A percentile compares a stretch with the other conserved stretches of the same genome.
phyloP scores from a whole-genome alignment of 192 early-diverging fungal species.

The Backusella westeae region DNA sequence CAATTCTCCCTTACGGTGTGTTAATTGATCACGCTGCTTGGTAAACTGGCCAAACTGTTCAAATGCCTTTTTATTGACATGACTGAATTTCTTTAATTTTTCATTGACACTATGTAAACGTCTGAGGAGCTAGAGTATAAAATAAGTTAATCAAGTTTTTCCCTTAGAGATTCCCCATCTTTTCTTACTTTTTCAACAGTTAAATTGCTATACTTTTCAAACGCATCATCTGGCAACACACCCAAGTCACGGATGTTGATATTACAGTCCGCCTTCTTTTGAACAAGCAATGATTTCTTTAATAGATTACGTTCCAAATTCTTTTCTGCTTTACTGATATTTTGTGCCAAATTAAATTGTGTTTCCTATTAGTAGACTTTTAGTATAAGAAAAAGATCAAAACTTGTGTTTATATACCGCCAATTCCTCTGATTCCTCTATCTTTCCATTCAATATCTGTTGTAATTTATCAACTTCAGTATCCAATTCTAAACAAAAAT shows the following conservation, averaged over 20 bases:
- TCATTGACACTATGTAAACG: constrained; percentile 81
- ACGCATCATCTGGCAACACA: constrained; percentile 91
- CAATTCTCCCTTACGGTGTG: constrained; percentile 82
- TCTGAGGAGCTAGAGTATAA: constrained; percentile 44
- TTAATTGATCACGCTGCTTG: constrained; percentile 81
- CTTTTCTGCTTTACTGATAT: constrained; percentile 48
- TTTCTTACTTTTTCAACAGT: constrained; percentile 47
- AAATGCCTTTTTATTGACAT: constrained; percentile 98
- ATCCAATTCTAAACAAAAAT: constrained; percentile 21
- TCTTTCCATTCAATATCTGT: neutral
- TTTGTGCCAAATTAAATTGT: constrained; percentile 1
- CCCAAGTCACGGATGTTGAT: constrained; percentile 92
- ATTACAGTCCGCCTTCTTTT: constrained; percentile 85
- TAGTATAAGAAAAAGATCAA: too few species aligned
- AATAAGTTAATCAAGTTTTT: neutral
- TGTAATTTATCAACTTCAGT: constrained; percentile 12
- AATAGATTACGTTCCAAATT: constrained; percentile 75
- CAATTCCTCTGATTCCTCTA: constrained; percentile 13
- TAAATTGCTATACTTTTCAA: constrained; percentile 60
- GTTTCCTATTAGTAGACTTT: neutral
- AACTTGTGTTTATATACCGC: neutral
- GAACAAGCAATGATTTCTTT: constrained; percentile 64
- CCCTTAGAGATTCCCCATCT: neutral
- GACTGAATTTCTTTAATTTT: constrained; percentile 81
- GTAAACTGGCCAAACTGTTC: constrained; percentile 97